These are phyloP conservation scores for Kitagawia praeruptora DNA, from an alignment of 129 eudicot species.

Conservation along the genomic window DNA sequence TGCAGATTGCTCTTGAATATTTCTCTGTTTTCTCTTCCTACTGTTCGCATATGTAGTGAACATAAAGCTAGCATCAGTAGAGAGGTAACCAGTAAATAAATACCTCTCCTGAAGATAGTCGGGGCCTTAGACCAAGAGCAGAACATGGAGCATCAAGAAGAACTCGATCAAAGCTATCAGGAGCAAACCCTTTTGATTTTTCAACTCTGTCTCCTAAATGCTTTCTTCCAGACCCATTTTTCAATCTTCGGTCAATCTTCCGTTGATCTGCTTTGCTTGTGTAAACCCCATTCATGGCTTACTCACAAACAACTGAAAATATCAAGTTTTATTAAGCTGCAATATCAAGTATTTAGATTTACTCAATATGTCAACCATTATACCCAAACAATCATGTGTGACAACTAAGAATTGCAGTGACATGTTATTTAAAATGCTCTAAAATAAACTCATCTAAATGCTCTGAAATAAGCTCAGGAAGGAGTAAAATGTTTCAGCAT, in stretches of 20 bases:
- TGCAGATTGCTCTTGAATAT: neutral
- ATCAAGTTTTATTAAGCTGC: conserved; percentile 16
- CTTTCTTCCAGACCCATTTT: conserved; percentile 77
- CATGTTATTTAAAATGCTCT: no score
- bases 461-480: neutral
- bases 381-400: neutral
- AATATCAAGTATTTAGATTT: conserved; percentile 4
- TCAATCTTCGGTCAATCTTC: conserved; percentile 41
- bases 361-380: conserved; percentile 4
- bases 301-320: conserved; percentile 26
- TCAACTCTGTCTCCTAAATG: conserved; percentile 56
- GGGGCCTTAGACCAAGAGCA: conserved; percentile 93
- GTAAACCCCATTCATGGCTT: conserved; percentile 24
- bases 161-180: conserved; percentile 92
- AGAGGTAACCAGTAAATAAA: conserved; percentile 12
- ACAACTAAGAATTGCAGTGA: neutral
- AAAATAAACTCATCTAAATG: neutral
- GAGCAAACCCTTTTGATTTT: conserved; percentile 69
- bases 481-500: neutral
- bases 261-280: conserved; percentile 37
- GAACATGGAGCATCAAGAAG: conserved; percentile 99
- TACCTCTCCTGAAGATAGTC: conserved; percentile 86
- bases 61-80: neutral
- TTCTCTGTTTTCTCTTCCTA: neutral
- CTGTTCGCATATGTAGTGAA: neutral